Base-by-base conservation (phyloP, 75 land plant genomes). In the Azolla pinnata region DNA sequence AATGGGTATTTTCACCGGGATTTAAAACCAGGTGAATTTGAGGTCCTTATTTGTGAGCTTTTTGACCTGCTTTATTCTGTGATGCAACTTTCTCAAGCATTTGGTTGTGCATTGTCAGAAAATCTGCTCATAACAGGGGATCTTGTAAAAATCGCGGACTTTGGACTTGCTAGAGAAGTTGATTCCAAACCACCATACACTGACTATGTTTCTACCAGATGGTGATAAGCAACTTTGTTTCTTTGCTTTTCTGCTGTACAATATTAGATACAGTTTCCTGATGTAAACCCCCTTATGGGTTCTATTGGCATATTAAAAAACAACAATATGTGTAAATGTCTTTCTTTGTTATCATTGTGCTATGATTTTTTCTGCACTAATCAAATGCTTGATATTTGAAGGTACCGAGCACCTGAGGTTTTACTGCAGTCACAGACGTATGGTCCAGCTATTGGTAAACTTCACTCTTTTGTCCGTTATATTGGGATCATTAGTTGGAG, bases 361-460 rank as follows among this genome's bases (percentile, higher is more conserved):
- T n/a, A n/a, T n/a, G n/a, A n/a, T n/a, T n/a, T n/a, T n/a, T n/a
- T n/a, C n/a, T n/a, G n/a, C n/a, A n/a, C n/a, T n/a, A n/a, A n/a
- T n/a, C n/a, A n/a, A n/a, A n/a, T n/a, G 49, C 2, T 46, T 46
- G 4, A 2, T 46, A 18, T 48, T 29, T 5, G 14, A 24, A 88
- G 93, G 97, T 90, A 90, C 56, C 85, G 93, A 51, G 97, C 97
- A 29, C 97, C 97, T 8, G 97, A 90, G 57, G 85, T 90, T 0
- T 63, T 90, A 33, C 59, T 90, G 55, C 83, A 75, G 64, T 79
- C 79, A 44, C 51, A 74, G 44, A 16, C 54, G 1, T 90, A 90
- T 65, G 75, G 72, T 27, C 62, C 93, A 69, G 88, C 93, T 16
- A 67, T 88, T 63, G 92, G 92, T 81, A 78, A n/a, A 19, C 32